Base-by-base conservation (phyloP, 768 basidiomycete genomes). In the Kwoniella dendrophila region DNA sequence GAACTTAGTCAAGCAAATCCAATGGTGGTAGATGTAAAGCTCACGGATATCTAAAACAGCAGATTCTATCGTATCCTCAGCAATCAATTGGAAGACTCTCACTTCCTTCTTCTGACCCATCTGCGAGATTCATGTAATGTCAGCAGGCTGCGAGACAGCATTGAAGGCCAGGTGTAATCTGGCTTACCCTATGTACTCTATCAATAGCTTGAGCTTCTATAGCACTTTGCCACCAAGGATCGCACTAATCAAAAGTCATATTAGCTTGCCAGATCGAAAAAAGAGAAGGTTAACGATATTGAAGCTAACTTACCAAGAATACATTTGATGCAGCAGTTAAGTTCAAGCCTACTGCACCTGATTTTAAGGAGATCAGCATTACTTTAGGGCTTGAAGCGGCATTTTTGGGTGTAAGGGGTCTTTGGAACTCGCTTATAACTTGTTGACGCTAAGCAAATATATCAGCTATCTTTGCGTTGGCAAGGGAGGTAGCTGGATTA, bases 261-360 rank as follows among this genome's bases (percentile, higher is more conserved):
- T 22, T 26, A 50, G 40, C 36, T 38, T 18, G 26, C 12, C 36
- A 22, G 3, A 20, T 20, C 56, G n/a, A n/a, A n/a, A n/a, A n/a
- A n/a, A 29, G 18, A 22, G 36, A 11, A 48, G n/a, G 16, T 20
- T 30, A 49, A 16, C 49, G n/a, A 48, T 38, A 1, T 12, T 29
- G 24, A 16, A 26, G 49, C 11, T 45, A 38, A 72, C 75, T 63
- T 50, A 79, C 78, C 63, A 80, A 53, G 56, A 76, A 80, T 7
- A 79, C 89, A 75, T 92, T 90, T 69, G 92, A 92, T 1, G 91
- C 92, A 20, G 88, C 90, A 67, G 91, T 93, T 66, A 93, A 78
- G 77, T 94, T 93, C 56, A 94, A 79, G 7, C 92, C 92, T 32
- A 94, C 82, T 4, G 92, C 90, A 20, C 92, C 92, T 75, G 80